Evolutionary conservation across 2,329 filamentous ascomycete genomes (phyloP).

Genomic region (Paracoccidioides brasiliensis): DNA sequence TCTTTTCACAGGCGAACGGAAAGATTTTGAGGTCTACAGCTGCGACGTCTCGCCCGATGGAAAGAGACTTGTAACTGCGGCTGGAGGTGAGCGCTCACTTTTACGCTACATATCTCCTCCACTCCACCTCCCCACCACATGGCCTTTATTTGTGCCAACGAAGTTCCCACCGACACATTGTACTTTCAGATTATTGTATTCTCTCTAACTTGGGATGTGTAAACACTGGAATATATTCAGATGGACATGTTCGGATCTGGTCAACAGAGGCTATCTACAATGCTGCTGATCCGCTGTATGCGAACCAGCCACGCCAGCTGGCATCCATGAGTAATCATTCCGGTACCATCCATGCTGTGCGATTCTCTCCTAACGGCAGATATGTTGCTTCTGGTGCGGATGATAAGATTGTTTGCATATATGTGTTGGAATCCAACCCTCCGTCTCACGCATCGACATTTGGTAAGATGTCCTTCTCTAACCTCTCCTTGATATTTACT

Average conservation of each 20-base stretch:
- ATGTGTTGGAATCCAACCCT: constrained; percentile 72
- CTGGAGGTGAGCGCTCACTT: constrained; percentile 54
- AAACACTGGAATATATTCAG: constrained; percentile 30
- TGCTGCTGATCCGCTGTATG: constrained; percentile 56
- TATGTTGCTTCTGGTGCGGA: constrained; percentile 95
- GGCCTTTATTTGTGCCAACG: background rate
- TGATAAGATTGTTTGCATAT: constrained; percentile 97
- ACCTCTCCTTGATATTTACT: background rate
- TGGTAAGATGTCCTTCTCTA: constrained; percentile 39
- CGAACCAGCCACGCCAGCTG: constrained; percentile 72
- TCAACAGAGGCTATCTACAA: constrained; percentile 88
- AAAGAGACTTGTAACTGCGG: constrained; percentile 78
- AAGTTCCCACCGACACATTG: background rate
- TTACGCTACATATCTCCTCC: background rate
- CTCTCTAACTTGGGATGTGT: constrained; percentile 12
- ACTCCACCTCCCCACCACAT: background rate
- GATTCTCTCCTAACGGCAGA: constrained; percentile 88
- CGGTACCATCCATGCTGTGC: constrained; percentile 90
- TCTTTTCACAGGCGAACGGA: constrained; percentile 62
- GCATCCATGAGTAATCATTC: constrained; percentile 98
- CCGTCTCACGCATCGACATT: constrained; percentile 66
- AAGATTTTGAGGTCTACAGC: constrained; percentile 97
- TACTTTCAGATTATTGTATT: background rate
- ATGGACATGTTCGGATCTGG: constrained; percentile 96
- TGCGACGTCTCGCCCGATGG: constrained; percentile 95